These are phyloP conservation scores for Rhodamnia rubescens DNA, from an alignment of 345 rosid genomes.

Conservation along the genomic window DNA sequence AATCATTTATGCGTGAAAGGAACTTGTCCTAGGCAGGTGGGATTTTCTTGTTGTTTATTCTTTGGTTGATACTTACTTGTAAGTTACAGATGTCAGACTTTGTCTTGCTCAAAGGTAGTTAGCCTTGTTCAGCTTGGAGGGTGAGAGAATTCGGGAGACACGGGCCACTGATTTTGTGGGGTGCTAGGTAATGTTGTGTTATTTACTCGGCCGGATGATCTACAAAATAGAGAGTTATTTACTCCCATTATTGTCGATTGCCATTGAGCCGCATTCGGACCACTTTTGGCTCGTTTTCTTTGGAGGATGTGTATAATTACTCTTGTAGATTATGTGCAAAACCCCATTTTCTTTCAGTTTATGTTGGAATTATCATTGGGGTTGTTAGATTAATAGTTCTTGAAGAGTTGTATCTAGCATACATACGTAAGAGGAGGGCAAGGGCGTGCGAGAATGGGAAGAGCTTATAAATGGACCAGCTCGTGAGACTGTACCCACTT, in stretches of 20 bases:
- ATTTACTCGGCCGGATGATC: neutral
- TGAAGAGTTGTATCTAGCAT: too few relatives aligned
- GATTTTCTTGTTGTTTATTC: neutral
- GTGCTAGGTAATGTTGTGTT: neutral
- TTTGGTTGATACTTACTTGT: neutral
- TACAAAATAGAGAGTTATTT: neutral
- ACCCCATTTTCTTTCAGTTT: neutral
- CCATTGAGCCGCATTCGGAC: neutral
- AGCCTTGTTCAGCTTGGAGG: neutral
- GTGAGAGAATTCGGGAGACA: neutral
- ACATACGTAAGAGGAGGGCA: too few relatives aligned
- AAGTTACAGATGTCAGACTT: neutral
- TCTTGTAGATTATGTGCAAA: neutral
- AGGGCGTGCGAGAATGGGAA: too few relatives aligned
- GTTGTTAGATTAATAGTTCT: neutral
- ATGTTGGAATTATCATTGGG: neutral
- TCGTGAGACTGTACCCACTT: neutral
- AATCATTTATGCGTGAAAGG: slow-evolving; percentile 61
- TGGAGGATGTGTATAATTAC: neutral
- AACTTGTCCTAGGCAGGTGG: slow-evolving; percentile 28
- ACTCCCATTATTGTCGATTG: neutral
- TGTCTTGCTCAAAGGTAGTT: neutral
- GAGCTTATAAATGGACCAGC: too few relatives aligned
- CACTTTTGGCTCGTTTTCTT: neutral
- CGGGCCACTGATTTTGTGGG: neutral